Evolutionary conservation across 495 filamentous ascomycete genomes (phyloP).

Genomic region (Penicillium robsamsonii): DNA sequence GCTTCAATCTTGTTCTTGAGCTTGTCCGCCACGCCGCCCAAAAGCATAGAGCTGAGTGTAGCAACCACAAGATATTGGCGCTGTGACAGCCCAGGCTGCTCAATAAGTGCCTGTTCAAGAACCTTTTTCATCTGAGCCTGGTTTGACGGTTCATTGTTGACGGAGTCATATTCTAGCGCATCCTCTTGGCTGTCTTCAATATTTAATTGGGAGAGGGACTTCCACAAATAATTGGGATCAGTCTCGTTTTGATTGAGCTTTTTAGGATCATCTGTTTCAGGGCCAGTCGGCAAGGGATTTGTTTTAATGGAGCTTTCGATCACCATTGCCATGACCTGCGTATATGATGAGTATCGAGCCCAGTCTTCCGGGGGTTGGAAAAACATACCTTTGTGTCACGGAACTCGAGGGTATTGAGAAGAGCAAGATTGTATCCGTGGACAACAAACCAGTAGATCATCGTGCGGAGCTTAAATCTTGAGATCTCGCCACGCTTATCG

Average conservation of each 20-base stretch:
- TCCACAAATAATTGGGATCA: not conserved
- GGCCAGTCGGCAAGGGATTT: not conserved
- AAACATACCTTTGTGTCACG: slow-evolving; percentile 55
- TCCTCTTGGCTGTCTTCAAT: not conserved
- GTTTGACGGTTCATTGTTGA: not conserved
- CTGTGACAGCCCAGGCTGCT: not conserved
- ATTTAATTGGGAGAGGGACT: not conserved
- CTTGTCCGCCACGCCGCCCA: not conserved
- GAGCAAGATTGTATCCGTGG: slow-evolving; percentile 54
- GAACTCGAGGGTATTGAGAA: slow-evolving; percentile 59
- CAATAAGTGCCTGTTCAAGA: not conserved
- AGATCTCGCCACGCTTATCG: not conserved
- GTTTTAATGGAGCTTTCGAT: slow-evolving; percentile 32
- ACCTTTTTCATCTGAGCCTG: not conserved
- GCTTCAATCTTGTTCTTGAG: slow-evolving; percentile 2
- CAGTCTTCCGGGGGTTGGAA: not conserved
- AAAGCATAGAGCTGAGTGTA: not conserved
- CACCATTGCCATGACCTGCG: slow-evolving; percentile 43
- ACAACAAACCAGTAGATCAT: slow-evolving; percentile 51
- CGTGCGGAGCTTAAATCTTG: slow-evolving; percentile 33
- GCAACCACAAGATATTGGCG: slow-evolving; percentile 1
- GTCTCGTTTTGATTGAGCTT: not conserved
- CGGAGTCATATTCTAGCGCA: not conserved
- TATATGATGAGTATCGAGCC: not conserved
- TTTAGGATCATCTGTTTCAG: not conserved